A percentile compares a stretch with the other conserved stretches of the same genome.
Evolutionary conservation across 352 stramenopile genomes (phyloP).

Genomic region (Globisporangium orthogonon): DNA sequence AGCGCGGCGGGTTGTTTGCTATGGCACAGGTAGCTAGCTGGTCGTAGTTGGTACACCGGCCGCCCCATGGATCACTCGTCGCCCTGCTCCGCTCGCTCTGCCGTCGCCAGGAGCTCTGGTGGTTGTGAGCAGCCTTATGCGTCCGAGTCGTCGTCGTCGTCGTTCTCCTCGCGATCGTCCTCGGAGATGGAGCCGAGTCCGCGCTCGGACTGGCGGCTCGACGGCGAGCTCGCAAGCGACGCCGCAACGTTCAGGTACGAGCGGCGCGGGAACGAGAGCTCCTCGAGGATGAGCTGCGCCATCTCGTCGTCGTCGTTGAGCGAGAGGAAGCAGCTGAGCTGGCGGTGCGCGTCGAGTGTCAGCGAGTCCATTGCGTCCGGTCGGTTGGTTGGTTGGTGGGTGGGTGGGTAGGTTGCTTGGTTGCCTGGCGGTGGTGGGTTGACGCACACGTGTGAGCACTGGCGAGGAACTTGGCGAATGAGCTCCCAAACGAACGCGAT

Average conservation of each 20-base stretch:
- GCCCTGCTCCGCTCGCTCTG: neutral
- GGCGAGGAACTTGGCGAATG: constrained; percentile 12
- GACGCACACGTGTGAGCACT: neutral
- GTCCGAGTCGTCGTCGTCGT: constrained; percentile 14
- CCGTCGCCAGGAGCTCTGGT: neutral
- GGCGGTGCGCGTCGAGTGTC: constrained; percentile 41
- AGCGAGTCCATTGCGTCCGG: constrained; percentile 26
- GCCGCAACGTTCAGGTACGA: constrained; percentile 56
- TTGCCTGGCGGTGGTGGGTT: neutral
- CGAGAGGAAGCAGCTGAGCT: constrained; percentile 72
- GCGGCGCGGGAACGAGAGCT: constrained; percentile 50
- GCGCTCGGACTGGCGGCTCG: constrained; percentile 34
- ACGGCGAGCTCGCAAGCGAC: constrained; percentile 56
- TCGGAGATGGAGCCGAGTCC: constrained; percentile 70
- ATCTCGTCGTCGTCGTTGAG: constrained; percentile 66
- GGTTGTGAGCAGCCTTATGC: neutral
- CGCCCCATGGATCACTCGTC: neutral
- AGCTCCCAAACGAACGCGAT: neutral
- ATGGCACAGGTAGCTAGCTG: constrained; percentile 11
- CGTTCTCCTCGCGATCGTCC: constrained; percentile 50
- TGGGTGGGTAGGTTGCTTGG: neutral
- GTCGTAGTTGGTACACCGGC: constrained; percentile 13
- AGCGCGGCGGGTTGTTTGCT: constrained; percentile 15
- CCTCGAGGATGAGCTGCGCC: constrained; percentile 70
- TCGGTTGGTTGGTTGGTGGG: neutral